Conservation (phyloP, 129 eudicot genomes). For the Erigeron canadensis region DNA sequence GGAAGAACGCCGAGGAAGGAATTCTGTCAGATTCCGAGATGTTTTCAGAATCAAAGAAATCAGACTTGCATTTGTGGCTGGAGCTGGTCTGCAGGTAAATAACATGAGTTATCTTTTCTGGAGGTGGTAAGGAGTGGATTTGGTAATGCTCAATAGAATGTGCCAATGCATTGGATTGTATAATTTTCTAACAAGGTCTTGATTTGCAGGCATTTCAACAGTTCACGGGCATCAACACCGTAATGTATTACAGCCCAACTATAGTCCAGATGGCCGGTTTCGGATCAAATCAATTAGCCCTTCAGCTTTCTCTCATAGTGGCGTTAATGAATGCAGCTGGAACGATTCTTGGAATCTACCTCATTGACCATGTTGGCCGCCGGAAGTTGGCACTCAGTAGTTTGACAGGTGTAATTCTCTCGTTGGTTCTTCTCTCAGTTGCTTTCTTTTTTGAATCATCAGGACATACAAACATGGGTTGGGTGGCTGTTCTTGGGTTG, state of each 20-base stretch:
- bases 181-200: background rate
- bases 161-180: background rate
- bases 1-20: constrained; percentile 55
- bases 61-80: constrained; percentile 79
- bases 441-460: constrained; percentile 51
- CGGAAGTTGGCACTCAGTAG: constrained; percentile 56
- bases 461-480: constrained; percentile 53
- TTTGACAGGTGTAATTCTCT: constrained; percentile 53
- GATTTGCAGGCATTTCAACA: constrained; percentile 66
- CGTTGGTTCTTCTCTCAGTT: constrained; percentile 49
- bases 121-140: background rate
- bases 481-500: constrained; percentile 58
- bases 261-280: constrained; percentile 74
- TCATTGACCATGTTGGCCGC: constrained; percentile 69
- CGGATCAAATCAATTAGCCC: constrained; percentile 64
- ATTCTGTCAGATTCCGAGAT: constrained; percentile 52
- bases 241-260: constrained; percentile 83
- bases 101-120: background rate
- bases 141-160: background rate
- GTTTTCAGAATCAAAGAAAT: constrained; percentile 56
- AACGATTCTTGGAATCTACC: constrained; percentile 61
- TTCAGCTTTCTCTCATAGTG: constrained; percentile 62
- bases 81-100: constrained; percentile 80
- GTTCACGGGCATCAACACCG: constrained; percentile 73
- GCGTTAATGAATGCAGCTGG: constrained; percentile 68